phyloP scores from a whole-genome alignment of 805 yeast genomes.

The Torulaspora microellipsoides region DNA sequence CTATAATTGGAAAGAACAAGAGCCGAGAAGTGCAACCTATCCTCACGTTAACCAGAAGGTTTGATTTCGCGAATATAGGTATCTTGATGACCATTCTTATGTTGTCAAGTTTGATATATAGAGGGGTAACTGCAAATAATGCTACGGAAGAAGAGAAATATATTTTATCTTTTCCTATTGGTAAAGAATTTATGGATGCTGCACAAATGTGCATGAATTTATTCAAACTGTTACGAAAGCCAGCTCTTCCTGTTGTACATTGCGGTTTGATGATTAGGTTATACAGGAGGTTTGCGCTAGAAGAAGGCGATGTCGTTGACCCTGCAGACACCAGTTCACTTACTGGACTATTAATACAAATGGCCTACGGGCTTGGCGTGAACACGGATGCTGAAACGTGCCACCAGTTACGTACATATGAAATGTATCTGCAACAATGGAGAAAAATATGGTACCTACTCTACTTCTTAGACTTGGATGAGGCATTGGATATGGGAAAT shows the following conservation, averaged over 20 bases:
- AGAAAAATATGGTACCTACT: conserved; percentile 58
- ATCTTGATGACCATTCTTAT: conserved; percentile 43
- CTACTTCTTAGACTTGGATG: conserved; percentile 42
- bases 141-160: conserved; percentile 34
- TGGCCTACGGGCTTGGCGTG: conserved; percentile 54
- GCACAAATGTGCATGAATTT: conserved; percentile 55
- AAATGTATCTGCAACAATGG: conserved; percentile 41
- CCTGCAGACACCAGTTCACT: conserved; percentile 47
- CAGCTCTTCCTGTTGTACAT: conserved; percentile 50
- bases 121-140: conserved; percentile 30
- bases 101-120: conserved; percentile 40
- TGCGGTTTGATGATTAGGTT: conserved; percentile 48
- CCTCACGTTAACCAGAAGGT: conserved; percentile 38
- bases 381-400: conserved; percentile 50
- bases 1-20: conserved; percentile 38
- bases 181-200: conserved; percentile 41
- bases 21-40: conserved; percentile 34
- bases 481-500: conserved; percentile 46
- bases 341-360: conserved; percentile 47
- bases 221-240: conserved; percentile 45
- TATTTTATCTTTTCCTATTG: conserved; percentile 44
- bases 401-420: conserved; percentile 17
- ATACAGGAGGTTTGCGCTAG: conserved; percentile 48
- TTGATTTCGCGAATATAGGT: conserved; percentile 48
- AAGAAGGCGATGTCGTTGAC: conserved; percentile 53